Evolutionary conservation across 83 land plant genomes (phyloP).

Genomic region (Isoetes engelmannii): DNA sequence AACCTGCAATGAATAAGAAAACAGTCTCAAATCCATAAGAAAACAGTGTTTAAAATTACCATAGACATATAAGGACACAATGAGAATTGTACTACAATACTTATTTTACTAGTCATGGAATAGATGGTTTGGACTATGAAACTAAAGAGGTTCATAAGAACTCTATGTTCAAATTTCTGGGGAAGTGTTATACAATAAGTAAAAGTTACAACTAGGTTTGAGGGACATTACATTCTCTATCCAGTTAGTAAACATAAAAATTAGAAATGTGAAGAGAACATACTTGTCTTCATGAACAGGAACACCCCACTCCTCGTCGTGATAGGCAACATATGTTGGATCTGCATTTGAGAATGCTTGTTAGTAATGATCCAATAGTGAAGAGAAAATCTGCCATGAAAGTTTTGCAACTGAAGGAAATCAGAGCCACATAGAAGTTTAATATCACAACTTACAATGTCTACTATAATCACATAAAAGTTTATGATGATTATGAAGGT

Average conservation of each 20-base stretch:
- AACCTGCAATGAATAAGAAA: constrained; percentile 13
- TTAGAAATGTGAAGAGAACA: not conserved
- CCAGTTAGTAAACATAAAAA: not conserved
- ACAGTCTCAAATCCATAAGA: not conserved
- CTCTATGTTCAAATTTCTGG: not conserved
- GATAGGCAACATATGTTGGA: constrained; percentile 16
- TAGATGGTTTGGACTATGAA: not conserved
- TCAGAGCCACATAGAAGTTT: too few relatives aligned
- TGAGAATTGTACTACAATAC: not conserved
- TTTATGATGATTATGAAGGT: not conserved
- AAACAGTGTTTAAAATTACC: not conserved
- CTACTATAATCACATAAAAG: not conserved
- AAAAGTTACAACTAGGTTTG: not conserved
- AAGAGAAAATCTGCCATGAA: too few relatives aligned
- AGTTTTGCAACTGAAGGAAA: too few relatives aligned
- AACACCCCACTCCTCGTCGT: constrained; percentile 22
- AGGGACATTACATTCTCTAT: not conserved
- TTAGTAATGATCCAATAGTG: too few relatives aligned
- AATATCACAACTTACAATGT: too few relatives aligned
- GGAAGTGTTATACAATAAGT: not conserved
- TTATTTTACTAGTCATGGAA: not conserved
- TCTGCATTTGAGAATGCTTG: too few relatives aligned
- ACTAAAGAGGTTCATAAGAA: not conserved
- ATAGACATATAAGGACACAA: not conserved
- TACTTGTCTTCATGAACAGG: constrained; percentile 23